A percentile compares a stretch with the other conserved stretches of the same genome.
Evolutionary conservation across 352 stramenopile species (phyloP).

Genomic region (Thraustochytrium striatum): DNA sequence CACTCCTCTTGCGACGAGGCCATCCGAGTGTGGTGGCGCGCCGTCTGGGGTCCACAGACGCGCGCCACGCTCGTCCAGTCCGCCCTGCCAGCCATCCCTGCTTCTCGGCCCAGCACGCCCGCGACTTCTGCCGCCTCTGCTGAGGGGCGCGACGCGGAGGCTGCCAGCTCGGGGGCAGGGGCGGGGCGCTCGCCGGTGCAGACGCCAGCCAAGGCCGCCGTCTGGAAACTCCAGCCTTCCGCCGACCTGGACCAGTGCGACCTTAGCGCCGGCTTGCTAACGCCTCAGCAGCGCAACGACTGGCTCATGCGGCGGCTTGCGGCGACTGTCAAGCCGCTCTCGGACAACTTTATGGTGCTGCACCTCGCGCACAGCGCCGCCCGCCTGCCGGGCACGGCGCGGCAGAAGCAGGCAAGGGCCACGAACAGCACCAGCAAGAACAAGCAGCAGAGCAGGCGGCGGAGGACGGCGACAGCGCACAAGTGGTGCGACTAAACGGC

Average conservation of each 20-base stretch:
- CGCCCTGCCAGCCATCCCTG: background rate
- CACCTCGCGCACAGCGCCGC: background rate
- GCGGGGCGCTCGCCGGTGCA: background rate
- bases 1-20: conserved; percentile 18
- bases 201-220: background rate
- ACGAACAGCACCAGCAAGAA: no score
- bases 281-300: conserved; percentile 42
- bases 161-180: background rate
- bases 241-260: conserved; percentile 2
- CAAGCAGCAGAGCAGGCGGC: background rate
- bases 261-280: background rate
- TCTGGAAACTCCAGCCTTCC: conserved; percentile 22
- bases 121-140: background rate
- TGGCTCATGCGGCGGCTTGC: conserved; percentile 44
- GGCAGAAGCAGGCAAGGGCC: no score
- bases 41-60: conserved; percentile 20
- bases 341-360: conserved; percentile 40
- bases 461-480: background rate
- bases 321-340: conserved; percentile 29
- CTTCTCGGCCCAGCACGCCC: background rate
- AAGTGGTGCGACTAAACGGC: background rate
- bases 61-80: conserved; percentile 3
- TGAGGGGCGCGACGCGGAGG: background rate
- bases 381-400: background rate
- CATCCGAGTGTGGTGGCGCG: conserved; percentile 35